These are phyloP conservation scores for Huntiella omanensis DNA, from an alignment of 2,329 filamentous ascomycete genomes.

Conservation along the genomic window DNA sequence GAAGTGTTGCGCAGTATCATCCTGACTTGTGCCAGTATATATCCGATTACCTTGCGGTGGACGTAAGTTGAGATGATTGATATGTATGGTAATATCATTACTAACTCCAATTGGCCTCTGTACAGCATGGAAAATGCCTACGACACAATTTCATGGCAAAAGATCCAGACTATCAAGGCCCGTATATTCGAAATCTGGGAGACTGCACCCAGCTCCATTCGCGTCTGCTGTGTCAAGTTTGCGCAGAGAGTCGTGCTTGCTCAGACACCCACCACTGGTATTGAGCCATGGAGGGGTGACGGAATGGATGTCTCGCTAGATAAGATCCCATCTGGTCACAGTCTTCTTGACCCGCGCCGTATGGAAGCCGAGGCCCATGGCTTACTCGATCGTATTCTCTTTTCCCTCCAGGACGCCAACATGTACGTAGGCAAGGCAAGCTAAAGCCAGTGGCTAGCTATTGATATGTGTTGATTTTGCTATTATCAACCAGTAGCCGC, in stretches of 20 bases:
- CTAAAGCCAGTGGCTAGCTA: too few relatives aligned
- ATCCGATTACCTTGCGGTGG: constrained; percentile 78
- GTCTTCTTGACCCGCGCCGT: constrained; percentile 57
- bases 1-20: constrained; percentile 72
- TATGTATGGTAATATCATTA: background rate
- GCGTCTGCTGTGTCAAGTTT: constrained; percentile 94
- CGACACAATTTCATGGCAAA: constrained; percentile 68
- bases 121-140: constrained; percentile 69
- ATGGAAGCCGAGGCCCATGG: constrained; percentile 88
- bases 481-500: too few relatives aligned
- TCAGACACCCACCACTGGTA: constrained; percentile 67
- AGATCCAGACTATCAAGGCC: constrained; percentile 74
- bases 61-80: constrained; percentile 47
- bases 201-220: constrained; percentile 51
- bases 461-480: too few relatives aligned
- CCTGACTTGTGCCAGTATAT: constrained; percentile 79
- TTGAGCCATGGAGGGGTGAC: constrained; percentile 49
- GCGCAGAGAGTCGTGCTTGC: constrained; percentile 81
- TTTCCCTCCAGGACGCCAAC: constrained; percentile 60
- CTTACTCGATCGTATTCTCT: constrained; percentile 71
- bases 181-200: constrained; percentile 84
- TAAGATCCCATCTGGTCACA: constrained; percentile 67
- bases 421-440: constrained; percentile 1
- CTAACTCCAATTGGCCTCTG: constrained; percentile 12
- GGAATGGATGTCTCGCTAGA: constrained; percentile 62